Base-by-base conservation (phyloP, 768 basidiomycete species). In the Psilocybe azurescens region DNA sequence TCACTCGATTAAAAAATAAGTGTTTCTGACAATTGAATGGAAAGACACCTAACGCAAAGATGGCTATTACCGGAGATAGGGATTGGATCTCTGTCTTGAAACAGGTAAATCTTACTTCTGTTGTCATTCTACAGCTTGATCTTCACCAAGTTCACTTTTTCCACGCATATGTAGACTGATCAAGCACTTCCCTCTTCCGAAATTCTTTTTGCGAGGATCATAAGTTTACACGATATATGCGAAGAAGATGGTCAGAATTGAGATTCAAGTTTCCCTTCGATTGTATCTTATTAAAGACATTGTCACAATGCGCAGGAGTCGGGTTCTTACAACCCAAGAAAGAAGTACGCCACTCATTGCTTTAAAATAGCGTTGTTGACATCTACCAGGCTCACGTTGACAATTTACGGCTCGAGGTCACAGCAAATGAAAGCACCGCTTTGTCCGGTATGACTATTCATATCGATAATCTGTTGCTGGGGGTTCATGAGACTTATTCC, bases 21-120 rank as follows among this genome's bases (percentile, higher is more conserved):
- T n/a, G n/a, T n/a, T n/a, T n/a, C n/a, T n/a, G n/a, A n/a, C n/a
- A n/a, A n/a, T n/a, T n/a, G n/a, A n/a, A n/a, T n/a, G n/a, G n/a
- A 29, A 20, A 58, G 47, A 49, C 54, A 20, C 59, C 59, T 18
- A 7, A 36, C 28, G 29, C 52, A 9, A 44, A 29, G 6, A 32
- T 56, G n/a, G 60, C 53, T 6, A 50, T 61, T n/a, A 61, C 60
- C 2, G 53, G 55, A 24, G 60, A 61, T 36, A 32, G 28, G 5
- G 41, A 53, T 28, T 60, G 59, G 59, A 60, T 60, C n/a, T 46
- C 52, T 6, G 49, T 60, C 14, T 16, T 60, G 2, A 18, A n/a
- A 48, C 16, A 59, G 50, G 58, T 59, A 41, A 39, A n/a, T 18
- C 6, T 4, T 32, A 9, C 8, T 4, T 24, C 16, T 32, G 29